Base-by-base conservation (phyloP, 2,329 filamentous ascomycete species). In the Microsporum canis region DNA sequence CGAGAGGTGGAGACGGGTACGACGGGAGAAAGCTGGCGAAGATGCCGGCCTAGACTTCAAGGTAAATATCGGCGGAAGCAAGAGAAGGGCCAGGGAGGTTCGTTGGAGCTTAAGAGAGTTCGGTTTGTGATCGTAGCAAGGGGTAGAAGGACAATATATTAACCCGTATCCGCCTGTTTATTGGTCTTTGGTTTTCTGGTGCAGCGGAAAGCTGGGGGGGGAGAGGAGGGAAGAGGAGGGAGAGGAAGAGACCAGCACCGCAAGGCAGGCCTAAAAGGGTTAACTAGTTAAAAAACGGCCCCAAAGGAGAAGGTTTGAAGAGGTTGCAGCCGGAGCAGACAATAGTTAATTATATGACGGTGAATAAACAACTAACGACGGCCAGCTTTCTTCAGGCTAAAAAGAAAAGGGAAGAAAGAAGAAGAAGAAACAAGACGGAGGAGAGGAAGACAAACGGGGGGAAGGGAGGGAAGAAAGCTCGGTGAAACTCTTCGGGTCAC, bases 1-100 rank as follows among this genome's bases (percentile, higher is more conserved):
- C 55, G 55, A 17, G 38, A 38, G 55, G 55, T 57, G 55, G 55
- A 57, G 55, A 53, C 49, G 49, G 49, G 49, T 53, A 53, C 27
- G 49, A 29, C 38, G 33, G 55, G 55, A 27, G 29, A 14, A 33
- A 29, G 51, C 29, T 34, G 29, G 34, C 31, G 51, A 56, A 3
- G 55, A 36, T 29, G 34, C 55, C 17, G 34, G 38, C n/a, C 55
- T 57, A 41, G 55, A 41, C 34, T 57, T 23, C 38, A 27, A 23
- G 55, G 55, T 27, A 36, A 36, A 36, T 36, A 36, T 36, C 34
- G 34, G n/a, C 3, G 39, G 55, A 33, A 33, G 39, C 17, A 39
- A 17, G 34, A 33, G 55, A 33, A 3, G 14, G 12, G 55, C 5
- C 33, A n/a, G 23, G 10, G 33, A 57, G 33, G 55, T 57, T 57